phyloP scores from a whole-genome alignment of 2,329 filamentous ascomycete species.

The Aspergillus japonicus region DNA sequence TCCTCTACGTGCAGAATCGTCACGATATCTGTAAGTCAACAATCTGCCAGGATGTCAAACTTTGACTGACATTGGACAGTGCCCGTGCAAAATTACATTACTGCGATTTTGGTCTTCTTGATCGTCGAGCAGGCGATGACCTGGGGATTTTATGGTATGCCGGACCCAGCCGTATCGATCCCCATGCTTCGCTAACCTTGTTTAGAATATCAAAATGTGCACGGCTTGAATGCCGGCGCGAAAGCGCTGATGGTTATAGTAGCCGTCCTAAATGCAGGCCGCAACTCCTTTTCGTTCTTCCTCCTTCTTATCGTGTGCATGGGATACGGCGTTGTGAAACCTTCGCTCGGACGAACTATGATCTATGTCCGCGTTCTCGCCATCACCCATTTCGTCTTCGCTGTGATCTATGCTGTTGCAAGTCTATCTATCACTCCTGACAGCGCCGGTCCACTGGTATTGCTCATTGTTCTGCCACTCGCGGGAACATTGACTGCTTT shows the following conservation, averaged over 20 bases:
- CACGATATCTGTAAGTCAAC: constrained; percentile 72
- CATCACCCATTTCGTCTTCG: constrained; percentile 90
- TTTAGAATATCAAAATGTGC: constrained; percentile 83
- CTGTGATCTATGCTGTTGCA: constrained; percentile 86
- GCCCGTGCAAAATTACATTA: constrained; percentile 98
- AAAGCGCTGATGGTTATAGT: constrained; percentile 88
- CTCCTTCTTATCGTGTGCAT: constrained; percentile 96
- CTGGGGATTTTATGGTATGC: constrained; percentile 88
- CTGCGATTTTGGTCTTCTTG: constrained; percentile 89
- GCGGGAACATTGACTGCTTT: constrained; percentile 92
- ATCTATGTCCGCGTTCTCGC: constrained; percentile 88
- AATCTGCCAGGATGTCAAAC: not conserved
- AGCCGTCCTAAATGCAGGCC: constrained; percentile 86
- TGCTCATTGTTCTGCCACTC: constrained; percentile 89
- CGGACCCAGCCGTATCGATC: not conserved
- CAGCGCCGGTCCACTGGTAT: constrained; percentile 80
- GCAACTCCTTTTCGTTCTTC: constrained; percentile 99
- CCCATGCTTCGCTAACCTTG: constrained; percentile 34
- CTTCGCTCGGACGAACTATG: constrained; percentile 88
- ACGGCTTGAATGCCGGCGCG: constrained; percentile 77
- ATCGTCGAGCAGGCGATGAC: constrained; percentile 97
- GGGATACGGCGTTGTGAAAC: constrained; percentile 98
- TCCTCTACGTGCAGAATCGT: constrained; percentile 91
- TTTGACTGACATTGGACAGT: constrained; percentile 55
- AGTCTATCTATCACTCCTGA: constrained; percentile 88